Evolutionary conservation across 257 asterid genomes (phyloP).

Genomic region (Vinca minor): DNA sequence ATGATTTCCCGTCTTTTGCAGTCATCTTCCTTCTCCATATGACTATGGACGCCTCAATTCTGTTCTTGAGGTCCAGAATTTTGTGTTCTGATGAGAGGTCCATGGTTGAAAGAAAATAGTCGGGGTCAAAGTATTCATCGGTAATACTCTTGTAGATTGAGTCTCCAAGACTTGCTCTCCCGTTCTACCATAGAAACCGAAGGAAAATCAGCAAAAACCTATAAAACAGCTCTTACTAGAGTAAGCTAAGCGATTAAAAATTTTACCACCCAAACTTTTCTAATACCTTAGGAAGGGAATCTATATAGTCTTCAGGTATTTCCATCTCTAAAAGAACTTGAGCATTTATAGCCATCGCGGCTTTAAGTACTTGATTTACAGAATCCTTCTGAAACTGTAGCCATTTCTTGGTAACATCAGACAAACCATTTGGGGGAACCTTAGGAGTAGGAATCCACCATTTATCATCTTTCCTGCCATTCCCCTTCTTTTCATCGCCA

Average conservation of each 20-base stretch:
- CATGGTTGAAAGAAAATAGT: conserved; percentile 41
- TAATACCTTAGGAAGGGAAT: conserved; percentile 82
- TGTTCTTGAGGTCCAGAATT: conserved; percentile 75
- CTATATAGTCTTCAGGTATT: conserved; percentile 73
- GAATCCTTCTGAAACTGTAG: conserved; percentile 73
- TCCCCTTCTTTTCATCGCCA: conserved; percentile 32
- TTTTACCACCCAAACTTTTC: no score
- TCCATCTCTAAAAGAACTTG: conserved; percentile 69
- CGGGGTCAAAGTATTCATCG: conserved; percentile 68
- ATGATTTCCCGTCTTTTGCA: conserved; percentile 62
- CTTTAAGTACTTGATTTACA: conserved; percentile 78
- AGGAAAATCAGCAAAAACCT: not conserved
- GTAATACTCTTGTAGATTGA: conserved; percentile 70
- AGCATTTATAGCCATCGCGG: conserved; percentile 85
- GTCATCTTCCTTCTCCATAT: conserved; percentile 84
- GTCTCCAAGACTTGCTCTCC: conserved; percentile 85
- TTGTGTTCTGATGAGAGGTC: conserved; percentile 80
- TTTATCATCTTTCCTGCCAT: conserved; percentile 42
- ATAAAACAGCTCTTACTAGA: not conserved
- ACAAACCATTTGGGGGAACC: conserved; percentile 64
- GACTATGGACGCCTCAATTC: conserved; percentile 74
- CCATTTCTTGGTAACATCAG: conserved; percentile 63
- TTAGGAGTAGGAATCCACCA: conserved; percentile 96
- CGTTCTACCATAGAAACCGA: conserved; percentile 37
- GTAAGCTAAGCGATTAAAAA: not conserved